A percentile compares a stretch with the other conserved stretches of the same genome.
Conservation (phyloP, 192 early-diverging fungal species). For the Nowakowskiella sp. region DNA sequence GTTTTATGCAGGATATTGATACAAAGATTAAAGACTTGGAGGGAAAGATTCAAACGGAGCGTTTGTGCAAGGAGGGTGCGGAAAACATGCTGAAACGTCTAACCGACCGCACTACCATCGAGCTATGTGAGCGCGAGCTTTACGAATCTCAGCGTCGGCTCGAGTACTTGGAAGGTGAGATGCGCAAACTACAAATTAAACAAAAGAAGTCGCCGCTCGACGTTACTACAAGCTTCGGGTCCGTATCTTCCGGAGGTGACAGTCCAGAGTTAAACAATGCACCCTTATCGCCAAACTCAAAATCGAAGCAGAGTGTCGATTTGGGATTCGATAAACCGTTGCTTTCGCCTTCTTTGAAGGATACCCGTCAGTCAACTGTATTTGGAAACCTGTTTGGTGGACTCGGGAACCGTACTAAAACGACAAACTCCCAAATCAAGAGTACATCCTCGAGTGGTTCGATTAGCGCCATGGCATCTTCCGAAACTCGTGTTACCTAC, state of each 20-base stretch:
- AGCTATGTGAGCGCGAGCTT: constrained; percentile 62
- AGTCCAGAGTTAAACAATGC: constrained; percentile 1
- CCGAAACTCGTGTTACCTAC: too few species aligned
- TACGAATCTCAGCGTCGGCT: constrained; percentile 31
- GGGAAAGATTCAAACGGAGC: constrained; percentile 65
- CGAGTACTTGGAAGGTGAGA: constrained; percentile 25
- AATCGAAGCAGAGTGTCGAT: too few species aligned
- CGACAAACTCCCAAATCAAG: too few species aligned
- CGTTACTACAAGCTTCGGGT: constrained; percentile 13
- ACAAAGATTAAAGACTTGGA: constrained; percentile 62
- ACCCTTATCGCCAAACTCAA: too few species aligned
- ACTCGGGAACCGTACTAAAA: too few species aligned
- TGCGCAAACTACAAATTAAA: constrained; percentile 25
- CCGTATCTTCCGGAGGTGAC: constrained; percentile 17
- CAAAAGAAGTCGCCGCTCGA: not conserved
- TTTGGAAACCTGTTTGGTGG: too few species aligned
- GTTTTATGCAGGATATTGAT: constrained; percentile 48
- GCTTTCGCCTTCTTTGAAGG: too few species aligned
- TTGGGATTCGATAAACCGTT: too few species aligned
- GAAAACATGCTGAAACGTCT: constrained; percentile 61
- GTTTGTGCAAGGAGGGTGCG: constrained; percentile 63
- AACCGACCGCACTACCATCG: constrained; percentile 58
- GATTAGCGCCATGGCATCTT: too few species aligned
- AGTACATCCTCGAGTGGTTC: too few species aligned
- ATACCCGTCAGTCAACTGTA: too few species aligned